These are phyloP conservation scores for Epichloe bromicola DNA, from an alignment of 2,329 filamentous ascomycete genomes.

Conservation along the genomic window DNA sequence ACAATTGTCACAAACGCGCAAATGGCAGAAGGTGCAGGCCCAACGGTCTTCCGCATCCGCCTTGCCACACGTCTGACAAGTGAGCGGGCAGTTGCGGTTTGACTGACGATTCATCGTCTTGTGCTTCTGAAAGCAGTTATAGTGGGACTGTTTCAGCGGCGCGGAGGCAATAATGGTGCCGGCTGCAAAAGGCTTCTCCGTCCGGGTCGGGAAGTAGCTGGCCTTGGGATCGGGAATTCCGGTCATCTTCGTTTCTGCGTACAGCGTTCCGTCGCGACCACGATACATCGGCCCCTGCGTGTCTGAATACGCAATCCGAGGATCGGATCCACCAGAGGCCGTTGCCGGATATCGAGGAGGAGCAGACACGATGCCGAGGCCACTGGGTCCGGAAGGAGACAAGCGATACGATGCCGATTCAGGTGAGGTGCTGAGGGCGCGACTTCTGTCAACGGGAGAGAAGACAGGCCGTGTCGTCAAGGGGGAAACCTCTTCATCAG, in stretches of 20 bases:
- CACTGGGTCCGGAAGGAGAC: background rate
- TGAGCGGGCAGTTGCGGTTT: slow-evolving; percentile 37
- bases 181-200: slow-evolving; percentile 15
- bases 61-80: slow-evolving; percentile 39
- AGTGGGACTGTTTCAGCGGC: slow-evolving; percentile 31
- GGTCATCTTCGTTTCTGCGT: slow-evolving; percentile 26
- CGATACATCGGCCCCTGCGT: slow-evolving; percentile 22
- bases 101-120: slow-evolving; percentile 32
- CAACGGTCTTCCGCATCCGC: slow-evolving; percentile 32
- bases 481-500: background rate
- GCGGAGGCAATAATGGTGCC: slow-evolving; percentile 28
- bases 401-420: background rate
- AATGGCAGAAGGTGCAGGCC: slow-evolving; percentile 35
- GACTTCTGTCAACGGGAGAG: slow-evolving; percentile 11
- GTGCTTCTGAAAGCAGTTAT: slow-evolving; percentile 35
- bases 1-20: slow-evolving; percentile 40
- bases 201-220: slow-evolving; percentile 24
- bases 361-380: background rate
- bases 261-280: slow-evolving; percentile 26
- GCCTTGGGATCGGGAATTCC: slow-evolving; percentile 23
- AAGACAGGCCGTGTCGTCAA: background rate
- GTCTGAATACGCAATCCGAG: slow-evolving; percentile 21
- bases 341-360: slow-evolving; percentile 8
- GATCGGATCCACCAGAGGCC: slow-evolving; percentile 14
- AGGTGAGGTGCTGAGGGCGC: slow-evolving; percentile 5